These are phyloP conservation scores for Populus deltoides DNA, from an alignment of 345 rosid species.

Conservation along the genomic window DNA sequence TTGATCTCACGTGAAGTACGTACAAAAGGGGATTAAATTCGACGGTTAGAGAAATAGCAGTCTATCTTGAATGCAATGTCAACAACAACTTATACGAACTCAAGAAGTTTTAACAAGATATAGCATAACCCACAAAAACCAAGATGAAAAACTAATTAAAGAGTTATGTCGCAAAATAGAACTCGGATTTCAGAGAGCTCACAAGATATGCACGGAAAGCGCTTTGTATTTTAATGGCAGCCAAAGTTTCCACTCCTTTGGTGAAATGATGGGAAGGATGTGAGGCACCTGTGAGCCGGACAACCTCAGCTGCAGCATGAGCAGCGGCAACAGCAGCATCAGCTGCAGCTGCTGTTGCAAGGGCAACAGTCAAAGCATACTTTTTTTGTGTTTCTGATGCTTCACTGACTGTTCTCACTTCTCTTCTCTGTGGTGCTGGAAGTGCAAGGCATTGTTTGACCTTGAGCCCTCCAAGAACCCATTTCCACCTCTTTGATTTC, in stretches of 20 bases:
- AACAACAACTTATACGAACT: neutral
- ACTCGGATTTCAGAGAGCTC: conserved; percentile 24
- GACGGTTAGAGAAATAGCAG: neutral
- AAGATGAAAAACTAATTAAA: neutral
- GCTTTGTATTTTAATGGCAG: conserved; percentile 77
- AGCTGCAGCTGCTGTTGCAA: conserved; percentile 84
- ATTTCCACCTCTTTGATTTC: conserved; percentile 56
- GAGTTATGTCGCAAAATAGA: neutral
- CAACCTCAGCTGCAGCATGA: conserved; percentile 88
- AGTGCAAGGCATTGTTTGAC: conserved; percentile 48
- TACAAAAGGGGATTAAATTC: neutral
- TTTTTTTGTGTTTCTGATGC: conserved; percentile 72
- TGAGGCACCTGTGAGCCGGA: conserved; percentile 52
- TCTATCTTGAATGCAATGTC: neutral
- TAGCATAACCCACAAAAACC: neutral
- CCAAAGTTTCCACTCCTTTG: conserved; percentile 29
- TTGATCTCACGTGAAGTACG: neutral
- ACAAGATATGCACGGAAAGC: conserved; percentile 79
- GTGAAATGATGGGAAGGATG: conserved; percentile 29
- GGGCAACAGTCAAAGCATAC: conserved; percentile 75
- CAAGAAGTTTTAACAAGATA: neutral
- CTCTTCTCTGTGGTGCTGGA: conserved; percentile 34
- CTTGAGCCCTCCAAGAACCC: conserved; percentile 50
- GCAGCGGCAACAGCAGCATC: conserved; percentile 92
- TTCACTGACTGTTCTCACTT: conserved; percentile 42